phyloP scores from a whole-genome alignment of 2,329 filamentous ascomycete species.

The Colletotrichum chrysophilum region DNA sequence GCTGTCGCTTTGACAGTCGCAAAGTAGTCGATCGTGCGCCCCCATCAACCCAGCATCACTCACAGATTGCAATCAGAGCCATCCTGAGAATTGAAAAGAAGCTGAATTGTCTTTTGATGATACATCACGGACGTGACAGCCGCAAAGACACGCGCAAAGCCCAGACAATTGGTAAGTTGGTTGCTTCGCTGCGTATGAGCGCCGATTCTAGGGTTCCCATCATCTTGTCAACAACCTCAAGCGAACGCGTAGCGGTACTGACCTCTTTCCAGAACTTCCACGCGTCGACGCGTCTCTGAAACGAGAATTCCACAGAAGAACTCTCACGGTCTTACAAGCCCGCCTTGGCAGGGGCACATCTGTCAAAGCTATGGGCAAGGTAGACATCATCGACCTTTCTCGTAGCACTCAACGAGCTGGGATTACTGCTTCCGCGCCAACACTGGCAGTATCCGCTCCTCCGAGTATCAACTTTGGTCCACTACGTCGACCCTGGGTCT shows the following conservation, averaged over 20 bases:
- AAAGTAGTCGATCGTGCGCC: fast-evolving
- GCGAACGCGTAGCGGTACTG: background rate
- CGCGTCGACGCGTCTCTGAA: background rate
- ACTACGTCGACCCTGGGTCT: background rate
- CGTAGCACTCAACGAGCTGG: background rate
- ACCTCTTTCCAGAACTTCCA: background rate
- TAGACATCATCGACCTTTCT: background rate
- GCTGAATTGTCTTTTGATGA: background rate
- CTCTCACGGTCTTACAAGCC: background rate
- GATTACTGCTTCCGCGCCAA: too few species aligned
- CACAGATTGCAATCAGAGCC: background rate
- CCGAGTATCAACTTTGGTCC: background rate
- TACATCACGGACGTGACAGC: background rate
- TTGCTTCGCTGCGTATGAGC: background rate
- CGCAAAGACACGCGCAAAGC: background rate
- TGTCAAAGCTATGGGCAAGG: background rate
- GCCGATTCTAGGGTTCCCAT: background rate
- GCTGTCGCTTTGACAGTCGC: background rate
- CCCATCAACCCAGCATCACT: background rate
- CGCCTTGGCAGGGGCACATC: background rate
- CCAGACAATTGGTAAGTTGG: background rate
- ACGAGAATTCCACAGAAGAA: background rate
- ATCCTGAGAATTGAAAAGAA: fast-evolving
- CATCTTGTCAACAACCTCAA: background rate
- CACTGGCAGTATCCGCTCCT: background rate